Evolutionary conservation across 2,329 filamentous ascomycete genomes (phyloP).

Genomic region (Nemania abortiva): DNA sequence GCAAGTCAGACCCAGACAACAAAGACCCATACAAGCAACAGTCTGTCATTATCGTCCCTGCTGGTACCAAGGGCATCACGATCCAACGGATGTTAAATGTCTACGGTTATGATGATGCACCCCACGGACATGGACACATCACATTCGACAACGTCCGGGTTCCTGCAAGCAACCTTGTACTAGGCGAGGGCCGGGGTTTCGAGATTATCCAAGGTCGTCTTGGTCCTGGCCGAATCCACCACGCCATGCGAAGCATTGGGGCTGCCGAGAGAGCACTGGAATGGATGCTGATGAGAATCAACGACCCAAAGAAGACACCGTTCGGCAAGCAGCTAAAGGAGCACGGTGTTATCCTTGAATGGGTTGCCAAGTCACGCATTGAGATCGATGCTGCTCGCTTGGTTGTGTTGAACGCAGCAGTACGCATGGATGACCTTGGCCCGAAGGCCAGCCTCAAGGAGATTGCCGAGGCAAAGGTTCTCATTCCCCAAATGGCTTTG

Average conservation of each 20-base stretch:
- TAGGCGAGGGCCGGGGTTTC: conserved; percentile 94
- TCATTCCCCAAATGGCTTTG: conserved; percentile 84
- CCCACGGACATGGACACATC: conserved; percentile 96
- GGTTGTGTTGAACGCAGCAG: conserved; percentile 91
- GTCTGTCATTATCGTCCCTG: conserved; percentile 90
- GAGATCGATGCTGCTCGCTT: conserved; percentile 94
- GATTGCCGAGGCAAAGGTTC: conserved; percentile 94
- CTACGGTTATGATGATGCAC: conserved; percentile 98
- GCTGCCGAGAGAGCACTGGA: conserved; percentile 91
- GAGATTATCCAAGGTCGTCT: conserved; percentile 98
- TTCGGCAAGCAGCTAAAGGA: conserved; percentile 89
- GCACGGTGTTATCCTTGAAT: conserved; percentile 95
- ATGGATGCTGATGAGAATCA: conserved; percentile 94
- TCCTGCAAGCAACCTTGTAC: conserved; percentile 83
- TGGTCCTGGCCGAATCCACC: conserved; percentile 95
- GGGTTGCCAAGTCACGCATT: conserved; percentile 90
- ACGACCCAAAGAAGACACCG: conserved; percentile 89
- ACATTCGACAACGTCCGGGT: conserved; percentile 91
- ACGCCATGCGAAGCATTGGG: conserved; percentile 95
- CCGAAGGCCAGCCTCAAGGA: conserved; percentile 92
- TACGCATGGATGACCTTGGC: conserved; percentile 90
- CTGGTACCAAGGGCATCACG: conserved; percentile 84
- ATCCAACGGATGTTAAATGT: conserved; percentile 93
- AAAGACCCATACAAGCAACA: conserved; percentile 87
- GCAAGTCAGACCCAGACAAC: conserved; percentile 85